phyloP scores from a whole-genome alignment of 192 early-diverging fungal genomes.

The Backusella australiensis region DNA sequence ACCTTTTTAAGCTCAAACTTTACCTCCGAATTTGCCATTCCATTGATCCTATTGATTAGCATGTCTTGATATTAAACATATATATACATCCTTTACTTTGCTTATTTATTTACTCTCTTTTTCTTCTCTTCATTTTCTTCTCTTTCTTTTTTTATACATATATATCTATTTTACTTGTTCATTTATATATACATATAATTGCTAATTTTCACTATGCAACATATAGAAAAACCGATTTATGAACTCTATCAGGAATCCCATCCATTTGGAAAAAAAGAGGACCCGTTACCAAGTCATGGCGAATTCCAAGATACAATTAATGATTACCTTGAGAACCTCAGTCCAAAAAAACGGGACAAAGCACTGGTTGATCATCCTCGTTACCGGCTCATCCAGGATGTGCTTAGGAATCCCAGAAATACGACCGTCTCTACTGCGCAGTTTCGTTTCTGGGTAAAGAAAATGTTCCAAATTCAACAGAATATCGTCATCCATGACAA shows the following conservation, averaged over 20 bases:
- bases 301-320: conserved; percentile 43
- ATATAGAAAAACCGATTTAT: neutral
- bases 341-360: conserved; percentile 52
- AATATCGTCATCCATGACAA: conserved; percentile 49
- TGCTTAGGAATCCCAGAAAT: conserved; percentile 48
- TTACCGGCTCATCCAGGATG: conserved; percentile 49
- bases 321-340: conserved; percentile 46
- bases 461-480: conserved; percentile 47
- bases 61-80: neutral
- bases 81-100: neutral
- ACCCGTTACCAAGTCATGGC: conserved; percentile 42
- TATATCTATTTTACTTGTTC: neutral
- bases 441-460: conserved; percentile 57
- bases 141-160: neutral
- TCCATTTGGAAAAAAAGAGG: neutral
- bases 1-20: conserved; percentile 14
- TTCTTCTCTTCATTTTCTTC: conserved; percentile 4
- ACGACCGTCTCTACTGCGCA: conserved; percentile 52
- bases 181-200: neutral
- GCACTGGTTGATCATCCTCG: conserved; percentile 46
- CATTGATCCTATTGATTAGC: neutral
- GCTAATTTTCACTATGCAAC: neutral
- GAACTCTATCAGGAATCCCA: neutral
- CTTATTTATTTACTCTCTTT: neutral
- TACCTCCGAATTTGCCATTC: conserved; percentile 12